Base-by-base conservation (phyloP, 2,329 filamentous ascomycete species). In the Diaporthe vaccinii region DNA sequence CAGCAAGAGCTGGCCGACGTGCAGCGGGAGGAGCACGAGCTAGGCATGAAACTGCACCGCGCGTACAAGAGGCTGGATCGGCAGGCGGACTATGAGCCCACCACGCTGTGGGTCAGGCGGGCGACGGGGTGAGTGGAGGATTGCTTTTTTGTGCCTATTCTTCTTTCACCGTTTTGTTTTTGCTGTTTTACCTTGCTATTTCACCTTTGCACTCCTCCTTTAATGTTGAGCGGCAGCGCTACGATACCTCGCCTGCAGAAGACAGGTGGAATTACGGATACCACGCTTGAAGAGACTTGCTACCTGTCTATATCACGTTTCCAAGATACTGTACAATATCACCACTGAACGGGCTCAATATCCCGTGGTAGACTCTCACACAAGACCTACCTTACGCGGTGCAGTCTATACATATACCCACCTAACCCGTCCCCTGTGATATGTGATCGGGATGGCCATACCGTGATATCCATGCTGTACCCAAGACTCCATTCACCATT, bases 11-110 rank as follows among this genome's bases (percentile, higher is more conserved):
- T 96, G 49, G 90, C 92, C 4, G 93, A 95, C 77, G 90, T 97
- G 36, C 90, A 91, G 83, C 89, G 91, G 77, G 92, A 96, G 82
- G 93, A 95, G 83, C 93, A 96, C 80, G 94, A 97, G 74, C 84
- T 96, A 57, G 94, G 94, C 1, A 84, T 97, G 79, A 93, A 92
- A 82, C 86, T 97, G 73, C 91, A 94, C 81, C 87, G 93, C 31
- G 92, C 93, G 14, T 93, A 94, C 84, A 96, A 95, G 85, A 89
- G 94, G 65, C 88, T 92, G 79, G 93, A 96, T 79, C 90, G 92
- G 77, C 89, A 93, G 71, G 88, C 88, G 3, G 87, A 88, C 46
- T 93, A 88, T 79, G 92, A 94, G 80, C 91, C 90, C 15, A 93
- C 92, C 0, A 90, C 90, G 41, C 84, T 97, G 14, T 97, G 95